Conservation (phyloP, 768 basidiomycete genomes). For the Cystofilobasidium capitatum region DNA sequence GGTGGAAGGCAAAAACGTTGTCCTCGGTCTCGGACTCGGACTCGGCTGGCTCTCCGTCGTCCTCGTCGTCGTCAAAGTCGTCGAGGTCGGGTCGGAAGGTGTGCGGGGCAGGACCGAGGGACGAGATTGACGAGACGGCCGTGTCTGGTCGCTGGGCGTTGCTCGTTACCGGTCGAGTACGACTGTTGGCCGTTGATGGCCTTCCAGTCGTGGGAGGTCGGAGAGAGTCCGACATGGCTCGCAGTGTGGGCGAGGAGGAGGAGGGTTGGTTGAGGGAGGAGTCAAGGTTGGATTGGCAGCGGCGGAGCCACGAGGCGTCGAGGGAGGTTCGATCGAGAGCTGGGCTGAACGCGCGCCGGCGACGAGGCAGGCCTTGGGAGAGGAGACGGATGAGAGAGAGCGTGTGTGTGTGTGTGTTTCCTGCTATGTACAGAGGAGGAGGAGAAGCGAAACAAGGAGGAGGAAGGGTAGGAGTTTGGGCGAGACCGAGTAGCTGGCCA, state of each 20-base stretch:
- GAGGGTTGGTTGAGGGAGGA: background rate
- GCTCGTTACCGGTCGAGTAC: background rate
- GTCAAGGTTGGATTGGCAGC: background rate
- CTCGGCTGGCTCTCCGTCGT: background rate
- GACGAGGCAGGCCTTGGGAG: too few relatives aligned
- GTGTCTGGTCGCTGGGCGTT: slow-evolving; percentile 14
- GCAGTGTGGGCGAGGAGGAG: background rate
- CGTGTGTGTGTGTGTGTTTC: too few relatives aligned
- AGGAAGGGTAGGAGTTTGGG: too few relatives aligned
- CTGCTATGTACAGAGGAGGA: too few relatives aligned
- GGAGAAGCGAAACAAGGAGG: too few relatives aligned
- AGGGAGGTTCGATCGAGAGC: too few relatives aligned
- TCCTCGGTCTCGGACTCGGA: slow-evolving; percentile 7
- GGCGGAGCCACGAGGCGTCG: background rate
- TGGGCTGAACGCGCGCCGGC: too few relatives aligned
- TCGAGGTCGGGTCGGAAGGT: slow-evolving; percentile 23
- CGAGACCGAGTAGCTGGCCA: too few relatives aligned
- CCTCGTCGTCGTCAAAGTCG: slow-evolving; percentile 14
- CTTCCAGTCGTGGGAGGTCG: background rate
- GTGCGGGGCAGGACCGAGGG: slow-evolving; percentile 18
- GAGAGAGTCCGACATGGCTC: slow-evolving; percentile 2
- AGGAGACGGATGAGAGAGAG: too few relatives aligned
- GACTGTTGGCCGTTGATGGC: background rate
- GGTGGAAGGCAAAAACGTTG: slow-evolving; percentile 11
- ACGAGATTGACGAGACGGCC: slow-evolving; percentile 5